A percentile compares a stretch with the other conserved stretches of the same genome.
Evolutionary conservation across 352 stramenopile species (phyloP).

Genomic region (Globisporangium recalcitrans): DNA sequence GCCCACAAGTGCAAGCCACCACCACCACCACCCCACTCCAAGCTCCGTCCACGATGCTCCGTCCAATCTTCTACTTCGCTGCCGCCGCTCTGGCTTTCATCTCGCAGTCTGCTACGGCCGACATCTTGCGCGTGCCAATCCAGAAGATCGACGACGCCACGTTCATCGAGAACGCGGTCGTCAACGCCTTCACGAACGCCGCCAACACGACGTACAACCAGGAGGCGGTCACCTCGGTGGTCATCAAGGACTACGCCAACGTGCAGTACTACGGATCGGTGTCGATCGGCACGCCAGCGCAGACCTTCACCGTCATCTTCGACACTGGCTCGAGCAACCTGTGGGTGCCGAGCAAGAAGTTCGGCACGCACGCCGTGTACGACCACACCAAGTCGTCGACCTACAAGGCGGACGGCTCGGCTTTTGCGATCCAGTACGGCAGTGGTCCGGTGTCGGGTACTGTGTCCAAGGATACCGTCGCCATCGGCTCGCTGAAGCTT

Average conservation of each 20-base stretch:
- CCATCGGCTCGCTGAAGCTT: constrained; percentile 59
- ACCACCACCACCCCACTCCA: not conserved
- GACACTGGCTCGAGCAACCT: constrained; percentile 96
- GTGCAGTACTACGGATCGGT: constrained; percentile 93
- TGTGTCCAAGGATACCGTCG: constrained; percentile 86
- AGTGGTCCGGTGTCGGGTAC: constrained; percentile 90
- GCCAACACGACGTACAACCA: constrained; percentile 6
- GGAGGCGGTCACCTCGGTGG: constrained; percentile 25
- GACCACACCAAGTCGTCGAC: constrained; percentile 80
- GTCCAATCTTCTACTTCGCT: too few relatives aligned
- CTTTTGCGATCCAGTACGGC: constrained; percentile 96
- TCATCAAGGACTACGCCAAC: constrained; percentile 89
- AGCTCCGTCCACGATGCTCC: not conserved
- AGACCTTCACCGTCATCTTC: constrained; percentile 95
- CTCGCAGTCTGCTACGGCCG: constrained; percentile 11
- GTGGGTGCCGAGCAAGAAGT: constrained; percentile 90
- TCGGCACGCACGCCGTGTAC: constrained; percentile 80
- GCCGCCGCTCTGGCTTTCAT: not conserved
- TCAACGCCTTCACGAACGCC: constrained; percentile 9
- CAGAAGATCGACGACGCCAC: constrained; percentile 50
- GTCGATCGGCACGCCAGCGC: constrained; percentile 84
- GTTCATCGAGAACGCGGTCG: constrained; percentile 28
- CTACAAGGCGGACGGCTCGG: constrained; percentile 89
- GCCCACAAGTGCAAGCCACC: not conserved
- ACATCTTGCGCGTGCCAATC: constrained; percentile 58